phyloP scores from a whole-genome alignment of 768 basidiomycete species.

The Tricholoma matsutake region DNA sequence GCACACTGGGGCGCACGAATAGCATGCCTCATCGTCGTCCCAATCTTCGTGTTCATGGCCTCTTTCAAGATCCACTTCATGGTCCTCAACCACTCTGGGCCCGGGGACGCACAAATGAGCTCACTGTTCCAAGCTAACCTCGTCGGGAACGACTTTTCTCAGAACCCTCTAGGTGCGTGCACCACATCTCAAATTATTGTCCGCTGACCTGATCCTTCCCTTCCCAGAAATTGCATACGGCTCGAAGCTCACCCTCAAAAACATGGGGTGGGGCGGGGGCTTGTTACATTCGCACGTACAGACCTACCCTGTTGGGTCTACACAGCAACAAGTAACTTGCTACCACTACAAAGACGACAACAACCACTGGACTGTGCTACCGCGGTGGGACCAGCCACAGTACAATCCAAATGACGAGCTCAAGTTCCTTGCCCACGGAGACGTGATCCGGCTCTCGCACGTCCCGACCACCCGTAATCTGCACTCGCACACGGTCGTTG shows the following conservation, averaged over 20 bases:
- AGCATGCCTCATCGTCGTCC: conserved; percentile 81
- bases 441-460: conserved; percentile 80
- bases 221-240: conserved; percentile 79
- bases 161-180: conserved; percentile 69
- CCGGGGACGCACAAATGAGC: conserved; percentile 98
- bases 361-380: conserved; percentile 85
- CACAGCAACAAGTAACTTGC: conserved; percentile 96
- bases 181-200: neutral
- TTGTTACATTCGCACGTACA: conserved; percentile 97
- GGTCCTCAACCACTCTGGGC: conserved; percentile 89
- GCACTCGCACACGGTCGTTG: conserved; percentile 86
- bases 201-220: neutral
- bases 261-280: conserved; percentile 97
- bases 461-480: conserved; percentile 82
- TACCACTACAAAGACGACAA: conserved; percentile 99
- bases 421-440: conserved; percentile 70
- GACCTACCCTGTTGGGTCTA: conserved; percentile 86
- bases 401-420: conserved; percentile 68
- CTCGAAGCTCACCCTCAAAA: conserved; percentile 90
- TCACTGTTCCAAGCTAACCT: conserved; percentile 98
- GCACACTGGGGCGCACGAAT: conserved; percentile 90
- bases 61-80: conserved; percentile 97
- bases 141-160: conserved; percentile 88
- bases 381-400: conserved; percentile 71
- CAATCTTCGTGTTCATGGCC: conserved; percentile 88